These are phyloP conservation scores for Agrocybe praecox DNA, from an alignment of 768 basidiomycete genomes.

Conservation along the genomic window DNA sequence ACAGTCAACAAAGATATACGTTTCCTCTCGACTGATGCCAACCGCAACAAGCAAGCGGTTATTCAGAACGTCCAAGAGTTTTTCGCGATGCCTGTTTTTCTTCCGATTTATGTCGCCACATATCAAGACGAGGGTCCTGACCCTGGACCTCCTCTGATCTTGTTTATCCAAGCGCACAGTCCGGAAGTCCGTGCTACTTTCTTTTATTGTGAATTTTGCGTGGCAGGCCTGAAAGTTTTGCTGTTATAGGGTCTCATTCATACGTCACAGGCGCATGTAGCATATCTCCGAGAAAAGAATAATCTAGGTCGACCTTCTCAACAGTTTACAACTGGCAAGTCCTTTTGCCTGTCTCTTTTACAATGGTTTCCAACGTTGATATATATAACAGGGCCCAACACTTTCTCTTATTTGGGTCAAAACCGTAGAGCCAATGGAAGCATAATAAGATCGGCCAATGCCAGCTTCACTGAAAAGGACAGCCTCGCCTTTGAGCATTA, in stretches of 20 bases:
- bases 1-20: not conserved
- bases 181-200: not conserved
- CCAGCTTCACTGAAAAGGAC: no score
- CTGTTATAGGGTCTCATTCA: not conserved
- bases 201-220: not conserved
- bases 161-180: conserved; percentile 7
- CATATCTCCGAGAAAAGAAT: no score
- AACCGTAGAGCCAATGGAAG: no score
- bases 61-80: not conserved
- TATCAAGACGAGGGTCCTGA: conserved; percentile 2
- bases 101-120: conserved; percentile 9
- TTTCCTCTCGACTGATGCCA: not conserved
- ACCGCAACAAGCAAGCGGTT: not conserved
- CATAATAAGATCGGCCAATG: no score
- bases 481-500: not conserved
- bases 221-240: not conserved
- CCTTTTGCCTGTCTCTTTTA: no score
- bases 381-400: no score
- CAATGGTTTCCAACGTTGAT: no score
- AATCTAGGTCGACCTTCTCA: no score
- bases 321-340: no score
- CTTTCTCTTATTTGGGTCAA: no score
- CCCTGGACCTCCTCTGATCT: not conserved
- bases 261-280: not conserved
- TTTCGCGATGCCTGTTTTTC: conserved; percentile 6